A percentile compares a stretch with the other conserved stretches of the same genome.
These are phyloP conservation scores for Ophiocordyceps camponoti-rufipedis DNA, from an alignment of 2,329 filamentous ascomycete genomes.

Conservation along the genomic window DNA sequence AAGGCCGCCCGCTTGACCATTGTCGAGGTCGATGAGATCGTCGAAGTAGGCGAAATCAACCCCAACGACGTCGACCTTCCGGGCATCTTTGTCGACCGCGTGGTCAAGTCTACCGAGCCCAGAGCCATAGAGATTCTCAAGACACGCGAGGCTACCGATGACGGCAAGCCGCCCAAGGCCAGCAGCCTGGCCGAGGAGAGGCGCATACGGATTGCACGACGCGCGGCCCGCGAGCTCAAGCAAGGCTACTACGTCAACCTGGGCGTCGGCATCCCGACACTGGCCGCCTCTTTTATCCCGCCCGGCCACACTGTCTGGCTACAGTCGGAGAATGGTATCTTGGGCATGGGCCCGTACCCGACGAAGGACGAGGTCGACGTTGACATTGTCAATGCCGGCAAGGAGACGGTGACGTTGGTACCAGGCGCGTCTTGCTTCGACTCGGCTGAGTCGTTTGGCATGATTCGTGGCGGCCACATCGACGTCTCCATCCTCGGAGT, in stretches of 20 bases:
- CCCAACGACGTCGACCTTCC: slow-evolving; percentile 73
- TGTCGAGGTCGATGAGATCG: slow-evolving; percentile 83
- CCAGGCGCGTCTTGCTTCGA: slow-evolving; percentile 68
- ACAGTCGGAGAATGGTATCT: slow-evolving; percentile 67
- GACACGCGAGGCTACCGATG: slow-evolving; percentile 51
- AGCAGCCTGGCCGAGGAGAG: slow-evolving; percentile 54
- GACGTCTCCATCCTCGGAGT: slow-evolving; percentile 67
- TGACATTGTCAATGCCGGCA: slow-evolving; percentile 82
- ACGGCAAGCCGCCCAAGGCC: slow-evolving; percentile 38
- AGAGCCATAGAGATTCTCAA: slow-evolving; percentile 82
- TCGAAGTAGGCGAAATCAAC: slow-evolving; percentile 72
- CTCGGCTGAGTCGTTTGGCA: slow-evolving; percentile 78
- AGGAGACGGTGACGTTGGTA: slow-evolving; percentile 76
- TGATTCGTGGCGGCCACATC: slow-evolving; percentile 78
- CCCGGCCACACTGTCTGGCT: slow-evolving; percentile 62
- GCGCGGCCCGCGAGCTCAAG: slow-evolving; percentile 82
- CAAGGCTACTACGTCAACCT: slow-evolving; percentile 91
- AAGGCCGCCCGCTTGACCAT: slow-evolving; percentile 82
- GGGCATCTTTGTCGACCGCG: slow-evolving; percentile 80
- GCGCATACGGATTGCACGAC: slow-evolving; percentile 68
- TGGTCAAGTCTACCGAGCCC: slow-evolving; percentile 60
- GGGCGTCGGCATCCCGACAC: slow-evolving; percentile 87
- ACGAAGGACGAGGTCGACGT: slow-evolving; percentile 61
- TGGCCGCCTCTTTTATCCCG: slow-evolving; percentile 69
- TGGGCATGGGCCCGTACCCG: slow-evolving; percentile 55